Percentiles rank a stretch among this genome's conserved stretches.
phyloP scores from a whole-genome alignment of 805 yeast genomes.

The Candida cerambycidarum region DNA sequence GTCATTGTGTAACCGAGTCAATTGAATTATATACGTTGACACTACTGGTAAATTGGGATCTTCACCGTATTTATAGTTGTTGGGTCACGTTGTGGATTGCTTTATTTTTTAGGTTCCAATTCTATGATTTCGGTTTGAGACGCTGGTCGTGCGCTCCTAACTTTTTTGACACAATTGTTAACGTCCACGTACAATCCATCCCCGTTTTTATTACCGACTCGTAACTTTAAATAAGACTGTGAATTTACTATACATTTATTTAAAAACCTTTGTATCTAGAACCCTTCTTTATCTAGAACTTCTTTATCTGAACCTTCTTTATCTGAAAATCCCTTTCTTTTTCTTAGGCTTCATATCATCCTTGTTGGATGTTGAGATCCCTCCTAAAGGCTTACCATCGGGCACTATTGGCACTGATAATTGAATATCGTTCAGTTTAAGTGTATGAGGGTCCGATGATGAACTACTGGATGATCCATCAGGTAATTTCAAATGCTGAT shows the following conservation, averaged over 20 bases:
- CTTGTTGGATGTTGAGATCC: conserved; percentile 15
- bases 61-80: conserved; percentile 3
- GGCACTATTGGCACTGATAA: conserved; percentile 14
- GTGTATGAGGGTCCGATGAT: conserved; percentile 24
- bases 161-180: conserved; percentile 2
- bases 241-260: too few species aligned
- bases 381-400: conserved; percentile 31
- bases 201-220: too few species aligned
- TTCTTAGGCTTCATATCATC: conserved; percentile 20
- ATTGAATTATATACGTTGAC: too few species aligned
- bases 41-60: too few species aligned
- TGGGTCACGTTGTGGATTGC: conserved; percentile 1
- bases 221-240: too few species aligned
- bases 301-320: background rate
- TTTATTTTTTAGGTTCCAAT: conserved; percentile 3
- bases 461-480: conserved; percentile 12
- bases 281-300: too few species aligned
- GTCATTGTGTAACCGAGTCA: conserved; percentile 33
- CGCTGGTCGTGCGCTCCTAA: background rate
- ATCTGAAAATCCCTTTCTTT: conserved; percentile 30
- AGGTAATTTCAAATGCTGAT: conserved; percentile 22
- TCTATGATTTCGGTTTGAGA: background rate
- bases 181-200: too few species aligned
- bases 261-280: too few species aligned
- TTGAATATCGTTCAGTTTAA: conserved; percentile 18